Evolutionary conservation across 2,329 filamentous ascomycete species (phyloP).

Genomic region (Reticulascus tulasneorum): DNA sequence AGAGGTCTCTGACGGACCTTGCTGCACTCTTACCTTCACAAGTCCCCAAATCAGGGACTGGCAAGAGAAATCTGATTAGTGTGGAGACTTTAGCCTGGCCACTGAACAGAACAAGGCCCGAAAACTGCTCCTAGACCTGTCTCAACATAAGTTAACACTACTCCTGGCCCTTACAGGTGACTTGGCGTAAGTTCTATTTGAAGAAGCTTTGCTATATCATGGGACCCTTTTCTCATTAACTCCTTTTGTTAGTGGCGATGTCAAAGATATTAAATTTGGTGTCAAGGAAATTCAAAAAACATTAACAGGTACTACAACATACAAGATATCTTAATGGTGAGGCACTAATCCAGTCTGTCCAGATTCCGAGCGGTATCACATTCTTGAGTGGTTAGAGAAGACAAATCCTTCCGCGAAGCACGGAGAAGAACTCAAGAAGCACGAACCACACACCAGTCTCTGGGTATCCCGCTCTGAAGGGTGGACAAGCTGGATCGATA

Average conservation of each 20-base stretch:
- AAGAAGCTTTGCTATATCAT: neutral
- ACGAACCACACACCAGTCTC: constrained; percentile 1
- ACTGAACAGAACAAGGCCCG: constrained; percentile 8
- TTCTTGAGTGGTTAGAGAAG: constrained; percentile 1
- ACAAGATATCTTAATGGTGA: neutral
- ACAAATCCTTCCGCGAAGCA: constrained; percentile 2
- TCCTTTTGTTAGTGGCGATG: neutral
- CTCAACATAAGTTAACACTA: constrained; percentile 11
- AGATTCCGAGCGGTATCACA: neutral
- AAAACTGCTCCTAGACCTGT: constrained; percentile 9
- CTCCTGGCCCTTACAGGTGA: constrained; percentile 8
- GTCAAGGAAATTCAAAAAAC: neutral
- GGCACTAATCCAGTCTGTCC: too few species aligned
- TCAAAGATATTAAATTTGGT: neutral
- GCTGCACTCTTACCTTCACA: constrained; percentile 1
- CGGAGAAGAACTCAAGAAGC: constrained; percentile 1
- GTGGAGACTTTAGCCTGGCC: constrained; percentile 8
- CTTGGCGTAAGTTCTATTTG: constrained; percentile 5
- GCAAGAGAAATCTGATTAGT: neutral
- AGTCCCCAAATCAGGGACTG: neutral
- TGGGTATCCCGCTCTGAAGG: neutral
- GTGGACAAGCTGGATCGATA: too few species aligned
- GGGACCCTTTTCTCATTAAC: neutral
- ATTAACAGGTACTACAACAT: neutral
- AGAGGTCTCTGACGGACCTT: neutral